phyloP scores from a whole-genome alignment of 164 flowering plant genomes.

The Saururus chinensis region DNA sequence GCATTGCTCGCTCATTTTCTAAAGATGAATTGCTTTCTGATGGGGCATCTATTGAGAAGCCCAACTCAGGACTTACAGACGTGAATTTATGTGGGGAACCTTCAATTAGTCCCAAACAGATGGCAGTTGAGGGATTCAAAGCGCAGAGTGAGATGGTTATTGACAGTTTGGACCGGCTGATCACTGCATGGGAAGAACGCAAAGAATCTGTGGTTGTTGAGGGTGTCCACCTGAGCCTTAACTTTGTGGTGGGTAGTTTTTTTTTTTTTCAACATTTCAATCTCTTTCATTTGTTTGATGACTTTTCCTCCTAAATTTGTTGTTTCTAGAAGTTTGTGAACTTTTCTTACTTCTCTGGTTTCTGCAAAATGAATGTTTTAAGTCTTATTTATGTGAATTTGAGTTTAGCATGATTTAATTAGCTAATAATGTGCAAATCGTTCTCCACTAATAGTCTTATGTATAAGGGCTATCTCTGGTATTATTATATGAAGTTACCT shows the following conservation, averaged over 20 bases:
- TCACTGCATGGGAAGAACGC: slow-evolving; percentile 86
- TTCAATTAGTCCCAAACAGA: slow-evolving; percentile 48
- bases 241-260: slow-evolving; percentile 62
- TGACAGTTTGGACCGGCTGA: slow-evolving; percentile 85
- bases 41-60: slow-evolving; percentile 21
- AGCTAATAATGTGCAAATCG: no score
- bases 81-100: slow-evolving; percentile 22
- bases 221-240: slow-evolving; percentile 89
- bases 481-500: background rate
- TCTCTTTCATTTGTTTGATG: background rate
- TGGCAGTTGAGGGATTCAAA: slow-evolving; percentile 86
- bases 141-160: slow-evolving; percentile 98
- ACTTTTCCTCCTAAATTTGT: no score
- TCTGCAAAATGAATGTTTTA: no score
- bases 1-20: slow-evolving; percentile 19
- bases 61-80: slow-evolving; percentile 24
- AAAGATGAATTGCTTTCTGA: slow-evolving; percentile 28
- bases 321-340: no score
- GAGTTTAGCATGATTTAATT: no score
- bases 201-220: slow-evolving; percentile 91
- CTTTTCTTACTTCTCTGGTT: no score
- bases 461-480: no score
- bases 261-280: no score
- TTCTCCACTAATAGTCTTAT: no score
- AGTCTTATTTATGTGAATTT: no score